These are phyloP conservation scores for Amphirosellinia nigrospora DNA, from an alignment of 495 filamentous ascomycete species.

Conservation along the genomic window DNA sequence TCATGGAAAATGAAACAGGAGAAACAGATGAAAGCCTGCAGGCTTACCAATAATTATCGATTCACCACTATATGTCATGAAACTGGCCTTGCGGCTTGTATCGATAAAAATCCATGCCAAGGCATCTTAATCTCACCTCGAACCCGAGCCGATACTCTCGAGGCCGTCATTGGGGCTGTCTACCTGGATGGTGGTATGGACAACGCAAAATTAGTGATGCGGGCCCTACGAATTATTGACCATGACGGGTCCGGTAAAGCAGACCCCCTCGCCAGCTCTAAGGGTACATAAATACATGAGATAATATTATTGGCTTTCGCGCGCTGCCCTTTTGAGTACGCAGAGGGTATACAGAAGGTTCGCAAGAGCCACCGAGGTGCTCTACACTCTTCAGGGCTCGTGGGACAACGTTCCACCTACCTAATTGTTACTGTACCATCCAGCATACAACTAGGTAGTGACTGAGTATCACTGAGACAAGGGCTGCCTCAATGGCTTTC, in stretches of 20 bases:
- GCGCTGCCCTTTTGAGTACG: neutral
- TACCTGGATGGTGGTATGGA: slow-evolving; percentile 15
- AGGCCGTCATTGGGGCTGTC: slow-evolving; percentile 15
- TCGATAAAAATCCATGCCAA: neutral
- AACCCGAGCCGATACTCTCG: slow-evolving; percentile 12
- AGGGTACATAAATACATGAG: neutral
- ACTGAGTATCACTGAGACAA: too few relatives aligned
- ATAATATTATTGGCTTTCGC: neutral
- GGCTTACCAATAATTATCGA: neutral
- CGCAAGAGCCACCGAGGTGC: neutral
- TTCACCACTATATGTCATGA: neutral
- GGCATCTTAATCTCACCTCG: neutral
- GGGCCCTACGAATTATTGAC: neutral
- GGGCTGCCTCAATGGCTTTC: neutral
- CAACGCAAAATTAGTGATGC: neutral
- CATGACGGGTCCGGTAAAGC: neutral
- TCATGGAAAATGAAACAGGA: slow-evolving; percentile 1
- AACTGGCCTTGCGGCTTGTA: neutral
- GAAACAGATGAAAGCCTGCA: neutral
- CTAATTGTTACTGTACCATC: too few relatives aligned
- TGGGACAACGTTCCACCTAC: too few relatives aligned
- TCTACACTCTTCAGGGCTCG: too few relatives aligned
- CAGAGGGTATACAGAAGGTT: neutral
- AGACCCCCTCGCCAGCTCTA: neutral
- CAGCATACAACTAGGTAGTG: too few relatives aligned